Conservation (phyloP, 1,139 yeast genomes). For the Pichia sp. region DNA sequence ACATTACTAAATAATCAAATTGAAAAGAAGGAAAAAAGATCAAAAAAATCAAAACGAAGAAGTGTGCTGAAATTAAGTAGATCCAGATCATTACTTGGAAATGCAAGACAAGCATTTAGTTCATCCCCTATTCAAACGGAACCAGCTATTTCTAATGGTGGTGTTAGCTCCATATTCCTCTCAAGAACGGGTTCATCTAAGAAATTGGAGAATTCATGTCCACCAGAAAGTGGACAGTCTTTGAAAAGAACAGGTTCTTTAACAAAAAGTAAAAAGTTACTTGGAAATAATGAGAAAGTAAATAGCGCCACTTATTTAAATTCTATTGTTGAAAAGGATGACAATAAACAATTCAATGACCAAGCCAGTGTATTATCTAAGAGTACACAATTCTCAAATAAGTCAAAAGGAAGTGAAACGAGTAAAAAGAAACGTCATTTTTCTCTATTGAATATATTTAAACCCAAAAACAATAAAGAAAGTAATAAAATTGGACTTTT, state of each 20-base stretch:
- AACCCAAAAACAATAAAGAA: not conserved
- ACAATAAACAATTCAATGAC: not conserved
- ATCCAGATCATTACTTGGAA: slow-evolving; percentile 23
- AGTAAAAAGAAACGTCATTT: slow-evolving; percentile 1
- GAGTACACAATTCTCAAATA: too few species aligned
- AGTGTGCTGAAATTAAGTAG: slow-evolving; percentile 38
- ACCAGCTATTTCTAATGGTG: not conserved
- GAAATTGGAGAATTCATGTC: not conserved
- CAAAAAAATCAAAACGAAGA: slow-evolving; percentile 37
- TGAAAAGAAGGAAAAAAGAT: slow-evolving; percentile 41
- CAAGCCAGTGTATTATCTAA: too few species aligned
- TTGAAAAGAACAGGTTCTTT: not conserved
- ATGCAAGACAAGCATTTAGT: slow-evolving; percentile 18
- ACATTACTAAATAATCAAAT: slow-evolving; percentile 57
- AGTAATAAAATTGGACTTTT: not conserved
- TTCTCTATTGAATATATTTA: slow-evolving; percentile 7
- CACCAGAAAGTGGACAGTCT: slow-evolving; percentile 1
- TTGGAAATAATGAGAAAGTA: too few species aligned
- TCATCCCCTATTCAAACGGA: slow-evolving; percentile 13
- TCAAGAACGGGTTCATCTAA: slow-evolving; percentile 3
- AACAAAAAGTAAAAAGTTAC: not conserved
- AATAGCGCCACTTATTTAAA: too few species aligned
- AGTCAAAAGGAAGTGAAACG: not conserved
- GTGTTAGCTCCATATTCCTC: not conserved
- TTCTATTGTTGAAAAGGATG: too few species aligned